Conservation (phyloP, 2,329 filamentous ascomycete species). For the Dissoconium aciculare region DNA sequence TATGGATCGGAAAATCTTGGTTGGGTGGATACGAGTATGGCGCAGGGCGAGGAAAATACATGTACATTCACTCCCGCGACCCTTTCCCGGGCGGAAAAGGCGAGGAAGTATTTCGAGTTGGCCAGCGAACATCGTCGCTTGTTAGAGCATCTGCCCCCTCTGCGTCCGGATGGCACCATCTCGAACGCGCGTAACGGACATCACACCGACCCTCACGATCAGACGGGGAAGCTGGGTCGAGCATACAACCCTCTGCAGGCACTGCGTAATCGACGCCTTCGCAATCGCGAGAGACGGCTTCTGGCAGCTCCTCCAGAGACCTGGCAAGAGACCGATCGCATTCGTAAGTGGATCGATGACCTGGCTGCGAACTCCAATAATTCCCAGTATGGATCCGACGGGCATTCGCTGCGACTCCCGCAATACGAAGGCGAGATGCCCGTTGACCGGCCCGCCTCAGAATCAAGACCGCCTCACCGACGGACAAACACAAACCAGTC, state of each 20-base stretch:
- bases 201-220: background rate
- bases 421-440: constrained; percentile 17
- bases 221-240: constrained; percentile 40
- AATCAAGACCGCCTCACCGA: constrained; percentile 14
- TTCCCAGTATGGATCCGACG: constrained; percentile 26
- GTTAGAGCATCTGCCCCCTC: constrained; percentile 60
- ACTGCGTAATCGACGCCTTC: constrained; percentile 75
- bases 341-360: constrained; percentile 62
- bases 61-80: constrained; percentile 68
- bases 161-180: constrained; percentile 35
- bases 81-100: constrained; percentile 65
- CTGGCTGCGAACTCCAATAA: constrained; percentile 38
- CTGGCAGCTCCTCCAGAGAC: constrained; percentile 63
- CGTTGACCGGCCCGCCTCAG: constrained; percentile 4
- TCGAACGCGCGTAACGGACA: background rate
- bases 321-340: constrained; percentile 58
- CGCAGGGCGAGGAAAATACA: constrained; percentile 29
- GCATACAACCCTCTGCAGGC: constrained; percentile 85
- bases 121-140: constrained; percentile 71
- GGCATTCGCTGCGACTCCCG: constrained; percentile 19
- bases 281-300: constrained; percentile 58
- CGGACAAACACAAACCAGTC: constrained; percentile 30
- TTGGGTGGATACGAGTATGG: background rate
- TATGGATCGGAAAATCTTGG: too few relatives aligned
- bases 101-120: constrained; percentile 71